Evolutionary conservation across 306 rosid species (phyloP).

Genomic region (Quillaja saponaria): DNA sequence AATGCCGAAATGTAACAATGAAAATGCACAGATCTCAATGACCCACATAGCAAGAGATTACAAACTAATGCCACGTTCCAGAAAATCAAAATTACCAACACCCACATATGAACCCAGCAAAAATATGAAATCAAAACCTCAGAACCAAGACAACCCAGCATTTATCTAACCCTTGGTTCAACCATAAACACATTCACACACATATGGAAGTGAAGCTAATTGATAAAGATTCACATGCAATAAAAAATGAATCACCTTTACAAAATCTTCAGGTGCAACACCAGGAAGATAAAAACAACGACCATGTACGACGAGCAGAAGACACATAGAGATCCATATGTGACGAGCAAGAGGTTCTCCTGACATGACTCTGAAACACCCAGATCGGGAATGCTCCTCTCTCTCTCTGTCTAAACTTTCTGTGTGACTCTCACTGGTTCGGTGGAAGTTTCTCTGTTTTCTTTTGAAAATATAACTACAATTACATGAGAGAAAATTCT

Average conservation of each 20-base stretch:
- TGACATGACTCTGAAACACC: constrained; percentile 50
- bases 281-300: constrained; percentile 78
- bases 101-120: constrained; percentile 9
- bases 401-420: constrained; percentile 24
- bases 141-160: background rate
- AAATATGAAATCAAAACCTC: constrained; percentile 16
- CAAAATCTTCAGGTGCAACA: constrained; percentile 79
- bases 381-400: constrained; percentile 29
- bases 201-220: background rate
- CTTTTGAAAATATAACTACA: constrained; percentile 10
- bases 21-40: constrained; percentile 36
- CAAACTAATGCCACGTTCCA: background rate
- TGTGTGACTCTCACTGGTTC: background rate
- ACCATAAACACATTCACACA: constrained; percentile 2
- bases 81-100: constrained; percentile 1
- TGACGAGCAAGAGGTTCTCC: constrained; percentile 58
- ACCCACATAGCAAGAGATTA: background rate
- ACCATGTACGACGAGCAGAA: constrained; percentile 45
- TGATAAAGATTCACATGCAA: background rate
- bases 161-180: constrained; percentile 28
- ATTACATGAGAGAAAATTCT: constrained; percentile 3
- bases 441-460: constrained; percentile 15
- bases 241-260: constrained; percentile 41
- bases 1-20: constrained; percentile 19
- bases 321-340: constrained; percentile 53